Conservation (phyloP, 768 basidiomycete genomes). For the Hygrophorus pudorinus region DNA sequence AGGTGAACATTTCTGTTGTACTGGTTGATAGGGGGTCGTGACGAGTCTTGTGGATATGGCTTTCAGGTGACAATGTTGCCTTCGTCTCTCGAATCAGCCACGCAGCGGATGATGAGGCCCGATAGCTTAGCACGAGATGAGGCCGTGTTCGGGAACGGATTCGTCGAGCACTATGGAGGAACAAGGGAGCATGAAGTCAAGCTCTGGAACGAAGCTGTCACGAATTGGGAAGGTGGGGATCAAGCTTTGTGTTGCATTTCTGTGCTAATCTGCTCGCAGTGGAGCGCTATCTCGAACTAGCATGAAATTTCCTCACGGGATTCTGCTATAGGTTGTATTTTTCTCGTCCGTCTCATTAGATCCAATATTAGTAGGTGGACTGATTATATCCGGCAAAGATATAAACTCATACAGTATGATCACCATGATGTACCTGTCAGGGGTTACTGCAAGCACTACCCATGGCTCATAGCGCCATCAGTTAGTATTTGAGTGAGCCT, state of each 20-base stretch:
- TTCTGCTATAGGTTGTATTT: background rate
- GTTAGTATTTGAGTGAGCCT: background rate
- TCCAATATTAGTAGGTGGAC: too few relatives aligned
- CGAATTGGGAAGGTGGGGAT: conserved; percentile 82
- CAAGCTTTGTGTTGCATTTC: background rate
- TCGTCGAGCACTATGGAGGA: conserved; percentile 91
- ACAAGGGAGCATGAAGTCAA: conserved; percentile 90
- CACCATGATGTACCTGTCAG: background rate
- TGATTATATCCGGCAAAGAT: too few relatives aligned
- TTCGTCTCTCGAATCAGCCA: conserved; percentile 69
- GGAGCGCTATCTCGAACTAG: conserved; percentile 80
- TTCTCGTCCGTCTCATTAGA: background rate
- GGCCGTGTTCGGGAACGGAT: conserved; percentile 69
- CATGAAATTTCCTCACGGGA: conserved; percentile 22
- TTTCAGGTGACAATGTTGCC: conserved; percentile 66
- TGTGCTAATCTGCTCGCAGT: conserved; percentile 33
- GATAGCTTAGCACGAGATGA: conserved; percentile 75
- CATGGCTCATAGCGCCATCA: background rate
- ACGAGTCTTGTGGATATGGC: conserved; percentile 8
- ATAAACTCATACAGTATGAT: too few relatives aligned
- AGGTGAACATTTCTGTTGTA: conserved; percentile 23
- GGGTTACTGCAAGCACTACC: background rate
- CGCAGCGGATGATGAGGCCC: conserved; percentile 65
- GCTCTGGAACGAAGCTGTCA: conserved; percentile 83
- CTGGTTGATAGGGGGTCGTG: conserved; percentile 3